Conservation (phyloP, 2,329 filamentous ascomycete species). For the Fusarium camptoceras region DNA sequence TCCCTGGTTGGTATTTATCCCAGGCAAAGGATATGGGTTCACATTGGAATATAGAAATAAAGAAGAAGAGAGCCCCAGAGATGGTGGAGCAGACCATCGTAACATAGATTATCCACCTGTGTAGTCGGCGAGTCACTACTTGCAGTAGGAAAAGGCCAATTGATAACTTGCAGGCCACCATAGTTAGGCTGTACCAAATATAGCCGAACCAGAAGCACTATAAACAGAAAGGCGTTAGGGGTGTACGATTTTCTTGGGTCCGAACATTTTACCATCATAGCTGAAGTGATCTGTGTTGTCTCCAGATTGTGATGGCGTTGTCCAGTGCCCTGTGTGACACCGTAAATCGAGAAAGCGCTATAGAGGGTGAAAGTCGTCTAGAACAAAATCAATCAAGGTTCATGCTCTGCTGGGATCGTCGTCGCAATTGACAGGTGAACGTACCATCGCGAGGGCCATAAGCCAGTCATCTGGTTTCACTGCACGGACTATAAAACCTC, state of each 20-base stretch:
- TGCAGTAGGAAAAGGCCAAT: constrained; percentile 52
- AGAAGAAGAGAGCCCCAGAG: constrained; percentile 48
- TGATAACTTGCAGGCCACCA: constrained; percentile 50
- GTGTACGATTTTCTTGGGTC: background rate
- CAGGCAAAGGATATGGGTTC: constrained; percentile 47
- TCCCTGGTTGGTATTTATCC: constrained; percentile 38
- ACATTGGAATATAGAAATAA: constrained; percentile 49
- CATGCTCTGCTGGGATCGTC: background rate
- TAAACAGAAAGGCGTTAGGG: background rate
- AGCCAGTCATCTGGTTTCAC: constrained; percentile 54
- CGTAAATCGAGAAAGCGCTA: constrained; percentile 27
- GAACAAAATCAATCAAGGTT: constrained; percentile 27
- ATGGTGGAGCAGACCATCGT: constrained; percentile 44
- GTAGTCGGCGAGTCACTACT: constrained; percentile 37
- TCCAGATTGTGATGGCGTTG: constrained; percentile 48
- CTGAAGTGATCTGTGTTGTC: constrained; percentile 38
- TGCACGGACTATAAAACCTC: constrained; percentile 48
- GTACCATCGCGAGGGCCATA: constrained; percentile 51
- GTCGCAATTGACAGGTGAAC: background rate
- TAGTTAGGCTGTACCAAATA: constrained; percentile 43
- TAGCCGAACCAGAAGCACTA: constrained; percentile 49
- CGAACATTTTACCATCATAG: constrained; percentile 47
- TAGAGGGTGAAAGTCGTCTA: constrained; percentile 40
- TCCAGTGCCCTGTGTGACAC: constrained; percentile 53
- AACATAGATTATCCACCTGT: constrained; percentile 44